phyloP scores from a whole-genome alignment of 768 basidiomycete species.

The Amanita brunnescens region DNA sequence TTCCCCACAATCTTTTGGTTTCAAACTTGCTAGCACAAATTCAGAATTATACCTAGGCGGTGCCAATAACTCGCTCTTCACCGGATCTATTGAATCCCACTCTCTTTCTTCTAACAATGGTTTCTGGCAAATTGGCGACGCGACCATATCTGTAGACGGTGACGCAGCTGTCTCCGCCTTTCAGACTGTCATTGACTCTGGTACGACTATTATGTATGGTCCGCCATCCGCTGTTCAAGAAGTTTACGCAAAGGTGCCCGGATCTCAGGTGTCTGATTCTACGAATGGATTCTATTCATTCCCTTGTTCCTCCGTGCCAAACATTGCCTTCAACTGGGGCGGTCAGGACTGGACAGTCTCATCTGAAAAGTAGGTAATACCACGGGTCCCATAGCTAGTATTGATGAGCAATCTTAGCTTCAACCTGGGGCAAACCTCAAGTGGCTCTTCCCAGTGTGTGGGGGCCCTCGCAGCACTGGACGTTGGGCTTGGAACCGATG shows the following conservation, averaged over 20 bases:
- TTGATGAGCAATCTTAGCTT: conserved; percentile 10
- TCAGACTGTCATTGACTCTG: conserved; percentile 26
- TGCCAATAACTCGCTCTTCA: conserved; percentile 34
- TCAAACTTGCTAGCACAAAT: conserved; percentile 30
- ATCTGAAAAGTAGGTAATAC: conserved; percentile 14
- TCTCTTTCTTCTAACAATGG: conserved; percentile 15
- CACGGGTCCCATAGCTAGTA: background rate
- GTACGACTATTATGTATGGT: conserved; percentile 28
- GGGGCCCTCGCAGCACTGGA: conserved; percentile 45
- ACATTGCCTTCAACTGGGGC: conserved; percentile 28
- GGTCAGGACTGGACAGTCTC: conserved; percentile 33
- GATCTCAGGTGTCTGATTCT: conserved; percentile 13
- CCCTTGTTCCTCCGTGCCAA: conserved; percentile 18
- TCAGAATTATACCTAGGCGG: conserved; percentile 48
- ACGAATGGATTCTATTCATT: conserved; percentile 19
- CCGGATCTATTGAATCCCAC: conserved; percentile 29
- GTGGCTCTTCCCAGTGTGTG: conserved; percentile 36
- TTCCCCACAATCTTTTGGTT: conserved; percentile 29
- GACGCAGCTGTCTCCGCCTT: conserved; percentile 8
- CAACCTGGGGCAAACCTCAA: conserved; percentile 29
- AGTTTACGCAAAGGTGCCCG: conserved; percentile 19
- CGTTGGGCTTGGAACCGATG: conserved; percentile 9
- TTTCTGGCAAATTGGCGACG: conserved; percentile 19
- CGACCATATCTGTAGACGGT: conserved; percentile 10
- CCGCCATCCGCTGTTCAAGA: conserved; percentile 13